These are phyloP conservation scores for Blumeria hordei DNA, from an alignment of 2,329 filamentous ascomycete genomes.

Conservation along the genomic window DNA sequence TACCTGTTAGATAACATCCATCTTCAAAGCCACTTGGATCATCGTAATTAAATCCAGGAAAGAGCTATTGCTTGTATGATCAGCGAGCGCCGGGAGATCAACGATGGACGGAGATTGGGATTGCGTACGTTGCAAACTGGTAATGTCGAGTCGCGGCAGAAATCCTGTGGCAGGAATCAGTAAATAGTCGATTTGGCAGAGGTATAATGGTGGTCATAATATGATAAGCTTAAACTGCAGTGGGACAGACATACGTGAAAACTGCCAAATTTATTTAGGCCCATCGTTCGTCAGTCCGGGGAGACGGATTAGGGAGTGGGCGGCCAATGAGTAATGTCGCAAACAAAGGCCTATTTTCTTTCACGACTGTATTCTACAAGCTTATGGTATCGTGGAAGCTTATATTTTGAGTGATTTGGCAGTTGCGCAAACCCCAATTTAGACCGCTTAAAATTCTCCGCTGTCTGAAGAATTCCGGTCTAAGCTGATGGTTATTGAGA, in stretches of 20 bases:
- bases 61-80: slow-evolving; percentile 27
- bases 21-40: slow-evolving; percentile 16
- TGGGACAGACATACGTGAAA: slow-evolving; percentile 21
- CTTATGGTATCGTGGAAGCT: too few relatives aligned
- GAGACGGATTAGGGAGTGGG: too few relatives aligned
- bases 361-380: too few relatives aligned
- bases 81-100: slow-evolving; percentile 2
- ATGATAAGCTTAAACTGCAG: too few relatives aligned
- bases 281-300: slow-evolving; percentile 5
- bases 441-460: too few relatives aligned
- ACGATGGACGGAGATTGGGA: background rate
- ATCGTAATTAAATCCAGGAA: slow-evolving; percentile 20
- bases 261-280: slow-evolving; percentile 26
- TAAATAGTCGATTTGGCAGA: slow-evolving; percentile 1
- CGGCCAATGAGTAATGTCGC: too few relatives aligned
- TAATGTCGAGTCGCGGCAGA: slow-evolving; percentile 64
- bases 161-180: slow-evolving; percentile 27
- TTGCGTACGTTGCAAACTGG: slow-evolving; percentile 61
- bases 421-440: too few relatives aligned
- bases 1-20: slow-evolving; percentile 55
- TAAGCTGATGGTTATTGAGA: too few relatives aligned
- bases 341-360: too few relatives aligned
- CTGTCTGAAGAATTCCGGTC: too few relatives aligned
- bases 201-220: background rate
- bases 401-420: too few relatives aligned